Base-by-base conservation (phyloP, 768 basidiomycete species). In the Pilatotrama ljubarskyi region DNA sequence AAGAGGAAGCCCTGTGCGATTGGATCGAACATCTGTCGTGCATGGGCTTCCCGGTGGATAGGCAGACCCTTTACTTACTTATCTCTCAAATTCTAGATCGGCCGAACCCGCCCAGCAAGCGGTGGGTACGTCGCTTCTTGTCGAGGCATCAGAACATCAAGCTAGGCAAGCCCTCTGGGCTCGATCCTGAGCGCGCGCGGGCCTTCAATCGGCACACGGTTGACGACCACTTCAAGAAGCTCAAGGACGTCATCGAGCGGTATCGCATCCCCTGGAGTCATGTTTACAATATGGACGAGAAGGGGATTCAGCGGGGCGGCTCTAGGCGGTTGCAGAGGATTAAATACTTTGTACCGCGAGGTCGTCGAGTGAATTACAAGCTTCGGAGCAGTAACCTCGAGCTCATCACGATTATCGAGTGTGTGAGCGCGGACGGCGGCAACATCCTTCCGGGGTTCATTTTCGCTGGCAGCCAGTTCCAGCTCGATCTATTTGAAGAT, bases 391-490 rank as follows among this genome's bases (percentile, higher is more conserved):
- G 66, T n/a, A 75, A 76, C 56, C 64, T 75, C 2, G 77, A 83
- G 61, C 71, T 80, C 1, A 74, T 82, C 15, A 82, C 80, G 0
- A 66, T 82, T 22, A 76, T 83, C 38, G 78, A 82, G 62, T 70
- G 72, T 51, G 64, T 79, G 5, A 77, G 74, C 51, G 76, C 81
- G 10, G 76, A 76, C 68, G 78, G 78, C 0, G 65, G 51, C 5
- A 67, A 66, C 9, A 48, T 79, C 5, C 63, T 50, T 14, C 78
- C 80, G 3, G 67, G 68, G 7, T 72, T 81, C 25, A 72, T 82
- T 38, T 80, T 77, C 57, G 49, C 77, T 40, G 77, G 71, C 6
- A 64, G 64, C 41, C 55, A 59, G 8, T 58, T 70, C 37, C 54
- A 41, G 18, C 49, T 25, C 14, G 68, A 70, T 49, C 75, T 71